Percentiles rank a stretch among this genome's conserved stretches.
phyloP scores from a whole-genome alignment of 495 filamentous ascomycete genomes.

The Neurospora sp. region DNA sequence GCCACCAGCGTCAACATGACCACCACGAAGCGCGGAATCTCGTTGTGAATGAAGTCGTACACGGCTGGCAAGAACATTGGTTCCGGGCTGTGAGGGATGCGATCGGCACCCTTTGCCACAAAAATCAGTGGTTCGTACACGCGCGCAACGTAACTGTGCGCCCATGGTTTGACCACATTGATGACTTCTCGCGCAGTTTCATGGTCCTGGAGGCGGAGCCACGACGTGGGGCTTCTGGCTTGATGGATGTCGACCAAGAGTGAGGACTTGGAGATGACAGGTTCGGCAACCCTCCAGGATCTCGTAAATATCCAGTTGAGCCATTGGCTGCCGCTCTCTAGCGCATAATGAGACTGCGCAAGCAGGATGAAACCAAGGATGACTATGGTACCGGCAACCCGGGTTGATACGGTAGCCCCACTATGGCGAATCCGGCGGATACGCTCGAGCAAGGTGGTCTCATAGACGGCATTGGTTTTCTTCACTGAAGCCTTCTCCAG shows the following conservation, averaged over 20 bases:
- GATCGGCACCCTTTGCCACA: constrained; percentile 53
- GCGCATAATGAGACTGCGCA: constrained; percentile 57
- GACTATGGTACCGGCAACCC: constrained; percentile 50
- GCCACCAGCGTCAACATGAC: constrained; percentile 44
- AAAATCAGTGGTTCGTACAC: constrained; percentile 60
- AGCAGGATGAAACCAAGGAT: constrained; percentile 51
- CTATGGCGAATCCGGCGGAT: constrained; percentile 40
- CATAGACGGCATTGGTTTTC: constrained; percentile 16
- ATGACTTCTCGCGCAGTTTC: constrained; percentile 64
- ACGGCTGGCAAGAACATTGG: constrained; percentile 39
- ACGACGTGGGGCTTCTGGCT: constrained; percentile 56
- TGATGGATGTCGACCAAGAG: constrained; percentile 48
- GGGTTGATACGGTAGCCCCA: constrained; percentile 43
- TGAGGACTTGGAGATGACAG: constrained; percentile 27
- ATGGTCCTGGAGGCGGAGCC: constrained; percentile 64
- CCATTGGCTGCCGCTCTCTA: constrained; percentile 35
- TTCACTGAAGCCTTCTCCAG: constrained; percentile 34
- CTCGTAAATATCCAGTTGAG: constrained; percentile 27
- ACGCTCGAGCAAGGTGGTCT: constrained; percentile 38
- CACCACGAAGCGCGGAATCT: constrained; percentile 46
- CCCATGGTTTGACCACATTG: constrained; percentile 52
- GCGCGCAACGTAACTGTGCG: constrained; percentile 54
- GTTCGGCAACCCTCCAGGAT: constrained; percentile 12
- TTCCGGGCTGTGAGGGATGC: constrained; percentile 34
- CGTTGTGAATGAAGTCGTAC: constrained; percentile 46